Evolutionary conservation across 768 basidiomycete genomes (phyloP).

Genomic region (Amanita polypyramis): DNA sequence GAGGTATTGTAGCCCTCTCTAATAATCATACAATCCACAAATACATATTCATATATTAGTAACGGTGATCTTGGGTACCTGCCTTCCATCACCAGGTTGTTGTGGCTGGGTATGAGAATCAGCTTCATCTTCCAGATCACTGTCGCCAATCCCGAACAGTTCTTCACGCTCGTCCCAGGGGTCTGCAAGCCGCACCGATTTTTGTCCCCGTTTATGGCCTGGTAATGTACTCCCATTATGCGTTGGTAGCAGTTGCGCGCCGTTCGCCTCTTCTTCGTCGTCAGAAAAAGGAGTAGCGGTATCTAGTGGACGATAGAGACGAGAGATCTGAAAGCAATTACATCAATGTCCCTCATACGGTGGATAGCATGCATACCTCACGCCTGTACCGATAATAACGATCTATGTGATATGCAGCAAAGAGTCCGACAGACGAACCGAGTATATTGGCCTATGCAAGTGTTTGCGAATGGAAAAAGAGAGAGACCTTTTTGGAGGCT

Average conservation of each 20-base stretch:
- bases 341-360: neutral
- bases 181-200: slow-evolving; percentile 35
- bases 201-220: slow-evolving; percentile 19
- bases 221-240: slow-evolving; percentile 18
- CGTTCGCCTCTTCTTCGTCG: slow-evolving; percentile 43
- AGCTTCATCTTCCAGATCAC: slow-evolving; percentile 39
- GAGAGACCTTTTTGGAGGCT: slow-evolving; percentile 9
- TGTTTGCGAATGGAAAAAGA: slow-evolving; percentile 4
- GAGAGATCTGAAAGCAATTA: slow-evolving; percentile 43
- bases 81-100: neutral
- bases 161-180: slow-evolving; percentile 79
- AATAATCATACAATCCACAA: neutral
- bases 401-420: slow-evolving; percentile 57
- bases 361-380: slow-evolving; percentile 38
- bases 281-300: slow-evolving; percentile 38
- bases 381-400: slow-evolving; percentile 67
- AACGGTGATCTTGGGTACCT: slow-evolving; percentile 1
- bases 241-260: slow-evolving; percentile 53
- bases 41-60: slow-evolving; percentile 1
- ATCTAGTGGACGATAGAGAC: slow-evolving; percentile 66
- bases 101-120: slow-evolving; percentile 2
- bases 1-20: neutral
- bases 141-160: slow-evolving; percentile 58
- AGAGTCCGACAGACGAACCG: slow-evolving; percentile 63
- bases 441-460: slow-evolving; percentile 62